Conservation (phyloP, 495 filamentous ascomycete genomes). For the Aspergillus biplanus region DNA sequence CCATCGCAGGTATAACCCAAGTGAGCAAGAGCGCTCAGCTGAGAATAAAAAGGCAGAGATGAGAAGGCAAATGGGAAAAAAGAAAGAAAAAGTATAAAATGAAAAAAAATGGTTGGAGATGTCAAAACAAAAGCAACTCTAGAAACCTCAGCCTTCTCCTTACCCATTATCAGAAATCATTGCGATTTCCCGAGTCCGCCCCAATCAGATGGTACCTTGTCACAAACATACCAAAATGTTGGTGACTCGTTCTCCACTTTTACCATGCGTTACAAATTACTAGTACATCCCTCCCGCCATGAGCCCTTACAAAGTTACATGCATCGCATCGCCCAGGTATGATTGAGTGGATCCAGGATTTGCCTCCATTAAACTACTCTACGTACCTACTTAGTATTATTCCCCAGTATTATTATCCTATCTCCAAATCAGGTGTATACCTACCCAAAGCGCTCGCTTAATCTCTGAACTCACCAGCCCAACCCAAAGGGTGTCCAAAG, state of each 20-base stretch:
- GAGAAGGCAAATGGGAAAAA: not conserved
- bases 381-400: not conserved
- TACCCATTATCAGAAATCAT: constrained; percentile 4
- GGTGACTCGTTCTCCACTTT: not conserved
- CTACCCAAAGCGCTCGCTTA: too few relatives aligned
- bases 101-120: too few relatives aligned
- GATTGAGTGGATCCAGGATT: constrained; percentile 6
- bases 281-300: not conserved
- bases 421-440: not conserved
- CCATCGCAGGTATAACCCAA: constrained; percentile 1
- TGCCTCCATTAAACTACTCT: not conserved
- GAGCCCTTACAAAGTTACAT: constrained; percentile 8
- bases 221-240: not conserved
- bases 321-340: constrained; percentile 1
- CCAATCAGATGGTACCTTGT: not conserved
- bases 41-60: not conserved
- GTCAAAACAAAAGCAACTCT: not conserved
- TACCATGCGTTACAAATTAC: not conserved
- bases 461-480: too few relatives aligned
- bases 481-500: not conserved
- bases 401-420: not conserved
- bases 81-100: not conserved
- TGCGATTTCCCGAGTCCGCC: not conserved
- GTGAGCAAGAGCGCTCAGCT: not conserved
- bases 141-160: not conserved